A percentile compares a stretch with the other conserved stretches of the same genome.
Conservation (phyloP, 2,329 filamentous ascomycete species). For the Escovopsis weberi region DNA sequence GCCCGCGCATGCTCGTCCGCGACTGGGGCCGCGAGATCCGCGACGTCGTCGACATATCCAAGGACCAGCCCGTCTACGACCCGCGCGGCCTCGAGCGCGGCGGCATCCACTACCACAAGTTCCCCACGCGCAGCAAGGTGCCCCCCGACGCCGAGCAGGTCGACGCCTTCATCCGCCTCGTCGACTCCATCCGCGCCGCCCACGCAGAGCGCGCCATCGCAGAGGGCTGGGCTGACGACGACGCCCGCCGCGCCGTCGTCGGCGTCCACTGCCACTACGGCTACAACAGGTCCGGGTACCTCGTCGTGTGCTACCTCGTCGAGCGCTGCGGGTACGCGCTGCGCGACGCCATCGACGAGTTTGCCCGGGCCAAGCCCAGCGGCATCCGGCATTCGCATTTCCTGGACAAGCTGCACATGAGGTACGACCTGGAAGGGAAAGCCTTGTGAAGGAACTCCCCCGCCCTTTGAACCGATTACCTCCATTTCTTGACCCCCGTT, state of each 20-base stretch:
- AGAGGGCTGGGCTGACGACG: constrained; percentile 23
- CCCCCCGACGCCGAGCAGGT: constrained; percentile 50
- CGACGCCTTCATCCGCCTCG: constrained; percentile 36
- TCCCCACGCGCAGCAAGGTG: constrained; percentile 83
- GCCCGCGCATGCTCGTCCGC: constrained; percentile 55
- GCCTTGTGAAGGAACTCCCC: background rate
- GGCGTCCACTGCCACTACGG: constrained; percentile 94
- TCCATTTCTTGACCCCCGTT: no score
- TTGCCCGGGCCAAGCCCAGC: constrained; percentile 56
- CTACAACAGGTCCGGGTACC: constrained; percentile 87
- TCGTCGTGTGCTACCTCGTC: constrained; percentile 82
- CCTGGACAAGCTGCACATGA: constrained; percentile 65
- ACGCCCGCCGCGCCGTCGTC: constrained; percentile 35
- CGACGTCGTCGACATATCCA: constrained; percentile 79
- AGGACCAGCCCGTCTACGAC: constrained; percentile 83
- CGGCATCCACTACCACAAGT: constrained; percentile 66
- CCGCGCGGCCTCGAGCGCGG: constrained; percentile 52
- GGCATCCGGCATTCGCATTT: constrained; percentile 88
- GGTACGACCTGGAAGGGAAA: constrained; percentile 38
- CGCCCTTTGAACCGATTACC: no score
- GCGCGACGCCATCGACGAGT: constrained; percentile 64
- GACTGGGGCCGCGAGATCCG: constrained; percentile 53
- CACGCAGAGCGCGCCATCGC: constrained; percentile 25
- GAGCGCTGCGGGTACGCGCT: constrained; percentile 60
- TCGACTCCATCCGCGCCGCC: constrained; percentile 44